phyloP scores from a whole-genome alignment of 176 grass and related monocot genomes.

The Poa annua region DNA sequence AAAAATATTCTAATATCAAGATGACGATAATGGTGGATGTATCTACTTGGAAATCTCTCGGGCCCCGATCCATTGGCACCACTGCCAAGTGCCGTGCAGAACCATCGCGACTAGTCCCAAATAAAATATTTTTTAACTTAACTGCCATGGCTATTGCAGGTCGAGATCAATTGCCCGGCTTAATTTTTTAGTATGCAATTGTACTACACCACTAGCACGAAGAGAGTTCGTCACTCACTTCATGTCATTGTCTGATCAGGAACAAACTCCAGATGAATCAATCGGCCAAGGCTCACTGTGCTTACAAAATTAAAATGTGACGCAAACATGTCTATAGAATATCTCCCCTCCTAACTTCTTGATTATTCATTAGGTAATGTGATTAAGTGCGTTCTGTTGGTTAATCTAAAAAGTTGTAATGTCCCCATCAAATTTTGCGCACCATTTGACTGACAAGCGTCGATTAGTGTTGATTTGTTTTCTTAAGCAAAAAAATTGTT shows the following conservation, averaged over 20 bases:
- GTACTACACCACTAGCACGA: background rate
- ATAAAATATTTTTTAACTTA: background rate
- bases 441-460: constrained; percentile 7
- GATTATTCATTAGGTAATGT: background rate
- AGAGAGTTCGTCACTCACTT: background rate
- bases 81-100: constrained; percentile 28
- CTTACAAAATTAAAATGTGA: background rate
- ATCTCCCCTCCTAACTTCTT: background rate
- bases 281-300: background rate
- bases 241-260: background rate
- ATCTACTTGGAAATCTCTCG: background rate
- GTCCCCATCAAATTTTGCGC: background rate
- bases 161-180: background rate
- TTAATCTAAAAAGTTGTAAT: background rate
- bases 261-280: constrained; percentile 1
- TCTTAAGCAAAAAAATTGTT: background rate
- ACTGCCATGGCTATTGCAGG: background rate
- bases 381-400: background rate
- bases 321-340: constrained; percentile 16
- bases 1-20: background rate
- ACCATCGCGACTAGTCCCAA: constrained; percentile 1
- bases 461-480: background rate
- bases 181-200: background rate
- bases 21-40: background rate
- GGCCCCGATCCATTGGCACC: background rate